A percentile compares a stretch with the other conserved stretches of the same genome.
Conservation (phyloP, 768 basidiomycete genomes). For the Lactifluus pinguis region DNA sequence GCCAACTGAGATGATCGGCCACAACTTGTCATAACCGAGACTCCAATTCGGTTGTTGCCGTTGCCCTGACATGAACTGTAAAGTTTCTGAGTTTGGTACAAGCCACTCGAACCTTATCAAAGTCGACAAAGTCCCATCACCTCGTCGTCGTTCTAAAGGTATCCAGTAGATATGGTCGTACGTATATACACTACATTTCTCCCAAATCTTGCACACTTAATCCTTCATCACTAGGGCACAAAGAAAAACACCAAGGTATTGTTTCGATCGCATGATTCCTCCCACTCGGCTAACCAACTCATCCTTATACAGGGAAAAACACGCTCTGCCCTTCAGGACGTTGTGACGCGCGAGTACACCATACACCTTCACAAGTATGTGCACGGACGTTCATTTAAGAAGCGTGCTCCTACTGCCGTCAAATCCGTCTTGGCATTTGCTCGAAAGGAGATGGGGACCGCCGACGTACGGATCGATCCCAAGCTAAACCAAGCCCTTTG, state of each 20-base stretch:
- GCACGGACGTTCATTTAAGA: conserved; percentile 91
- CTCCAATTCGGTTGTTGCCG: background rate
- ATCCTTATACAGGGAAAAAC: conserved; percentile 48
- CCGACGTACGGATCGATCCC: conserved; percentile 90
- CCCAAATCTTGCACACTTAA: background rate
- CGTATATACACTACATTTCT: conserved; percentile 21
- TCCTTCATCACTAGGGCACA: background rate
- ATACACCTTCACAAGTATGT: conserved; percentile 95
- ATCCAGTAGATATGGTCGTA: conserved; percentile 48
- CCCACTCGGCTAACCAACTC: background rate
- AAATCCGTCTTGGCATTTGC: conserved; percentile 92
- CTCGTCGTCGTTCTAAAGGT: conserved; percentile 27
- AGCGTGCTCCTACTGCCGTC: conserved; percentile 93
- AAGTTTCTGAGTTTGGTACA: conserved; percentile 18
- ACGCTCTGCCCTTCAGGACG: conserved; percentile 95
- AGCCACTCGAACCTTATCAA: conserved; percentile 59
- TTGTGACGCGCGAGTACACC: conserved; percentile 98
- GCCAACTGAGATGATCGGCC: conserved; percentile 1
- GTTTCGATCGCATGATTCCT: background rate
- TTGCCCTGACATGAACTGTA: conserved; percentile 30
- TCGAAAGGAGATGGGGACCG: conserved; percentile 90
- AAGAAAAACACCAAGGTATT: conserved; percentile 18
- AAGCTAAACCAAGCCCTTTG: conserved; percentile 95
- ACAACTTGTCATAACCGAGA: background rate
- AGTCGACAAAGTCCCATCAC: conserved; percentile 12